Evolutionary conservation across 2,329 filamentous ascomycete species (phyloP).

Genomic region (Curvularia sp.): DNA sequence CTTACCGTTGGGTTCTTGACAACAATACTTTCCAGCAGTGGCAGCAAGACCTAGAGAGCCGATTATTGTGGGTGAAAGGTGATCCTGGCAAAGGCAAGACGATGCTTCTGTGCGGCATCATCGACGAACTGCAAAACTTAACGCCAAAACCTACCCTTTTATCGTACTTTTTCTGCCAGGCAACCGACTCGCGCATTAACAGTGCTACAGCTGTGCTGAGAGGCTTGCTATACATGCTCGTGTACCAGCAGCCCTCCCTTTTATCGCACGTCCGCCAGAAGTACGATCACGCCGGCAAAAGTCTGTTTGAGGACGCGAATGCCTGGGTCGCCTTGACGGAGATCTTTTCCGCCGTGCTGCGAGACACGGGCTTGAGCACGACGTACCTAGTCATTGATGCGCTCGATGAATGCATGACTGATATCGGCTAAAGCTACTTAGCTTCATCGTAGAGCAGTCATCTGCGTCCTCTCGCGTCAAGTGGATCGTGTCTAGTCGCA

Average conservation of each 20-base stretch:
- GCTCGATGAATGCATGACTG: constrained; percentile 19
- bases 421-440: neutral
- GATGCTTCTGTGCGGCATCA: neutral
- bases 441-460: constrained; percentile 4
- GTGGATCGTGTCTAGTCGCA: constrained; percentile 28
- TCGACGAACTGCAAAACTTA: neutral
- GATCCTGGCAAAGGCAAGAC: too few species aligned
- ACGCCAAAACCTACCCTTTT: neutral
- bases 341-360: constrained; percentile 54
- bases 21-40: constrained; percentile 9
- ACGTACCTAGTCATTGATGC: constrained; percentile 23
- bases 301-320: constrained; percentile 46
- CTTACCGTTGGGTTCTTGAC: constrained; percentile 15
- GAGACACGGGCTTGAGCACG: constrained; percentile 33
- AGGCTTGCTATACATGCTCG: constrained; percentile 54
- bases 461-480: constrained; percentile 18
- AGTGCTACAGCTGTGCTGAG: constrained; percentile 53
- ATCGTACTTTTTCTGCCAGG: constrained; percentile 47
- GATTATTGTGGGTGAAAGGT: neutral
- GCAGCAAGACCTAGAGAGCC: neutral
- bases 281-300: constrained; percentile 32
- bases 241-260: constrained; percentile 46
- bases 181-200: constrained; percentile 51
- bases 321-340: constrained; percentile 22
- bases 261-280: constrained; percentile 23